phyloP scores from a whole-genome alignment of 345 rosid genomes.

The Moricandia moricandioides region DNA sequence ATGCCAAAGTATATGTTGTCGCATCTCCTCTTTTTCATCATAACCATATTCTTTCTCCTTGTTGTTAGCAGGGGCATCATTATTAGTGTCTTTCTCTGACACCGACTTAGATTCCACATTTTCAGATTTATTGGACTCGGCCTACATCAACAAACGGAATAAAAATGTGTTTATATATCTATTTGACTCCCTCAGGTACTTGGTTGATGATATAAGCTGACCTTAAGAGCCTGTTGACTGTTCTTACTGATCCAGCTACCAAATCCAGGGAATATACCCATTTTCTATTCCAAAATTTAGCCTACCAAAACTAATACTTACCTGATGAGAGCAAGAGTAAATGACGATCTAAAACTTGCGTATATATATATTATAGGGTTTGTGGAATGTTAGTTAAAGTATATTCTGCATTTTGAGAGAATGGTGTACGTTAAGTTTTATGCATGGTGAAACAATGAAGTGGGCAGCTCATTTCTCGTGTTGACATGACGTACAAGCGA shows the following conservation, averaged over 20 bases:
- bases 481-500: slow-evolving; percentile 1
- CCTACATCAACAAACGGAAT: neutral
- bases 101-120: neutral
- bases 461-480: slow-evolving; percentile 14
- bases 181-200: neutral
- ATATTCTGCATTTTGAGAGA: neutral
- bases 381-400: neutral
- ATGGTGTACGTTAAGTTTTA: slow-evolving; percentile 13
- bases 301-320: neutral
- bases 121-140: neutral
- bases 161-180: neutral
- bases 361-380: neutral
- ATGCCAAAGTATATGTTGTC: neutral
- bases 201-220: neutral
- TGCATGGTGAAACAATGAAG: slow-evolving; percentile 3
- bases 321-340: neutral
- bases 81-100: neutral
- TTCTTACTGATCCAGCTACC: neutral
- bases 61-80: neutral
- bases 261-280: neutral
- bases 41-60: neutral
- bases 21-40: neutral
- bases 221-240: neutral
- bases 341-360: neutral
- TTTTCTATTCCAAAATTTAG: neutral